phyloP scores from a whole-genome alignment of 2,329 filamentous ascomycete genomes.

The Arthrinium phaeospermum region DNA sequence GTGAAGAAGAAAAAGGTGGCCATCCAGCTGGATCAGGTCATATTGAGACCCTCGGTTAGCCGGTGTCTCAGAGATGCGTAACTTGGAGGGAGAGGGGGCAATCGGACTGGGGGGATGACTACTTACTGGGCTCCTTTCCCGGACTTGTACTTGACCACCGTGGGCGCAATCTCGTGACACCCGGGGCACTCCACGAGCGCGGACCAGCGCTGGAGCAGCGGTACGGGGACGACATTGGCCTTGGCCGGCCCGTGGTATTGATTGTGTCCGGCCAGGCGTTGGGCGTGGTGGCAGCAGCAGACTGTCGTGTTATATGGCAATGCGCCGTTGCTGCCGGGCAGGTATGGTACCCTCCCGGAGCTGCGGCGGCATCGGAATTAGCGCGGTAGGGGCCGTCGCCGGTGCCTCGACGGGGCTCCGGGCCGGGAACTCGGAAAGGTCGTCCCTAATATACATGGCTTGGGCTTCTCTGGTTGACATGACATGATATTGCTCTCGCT shows the following conservation, averaged over 20 bases:
- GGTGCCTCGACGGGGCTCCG: background rate
- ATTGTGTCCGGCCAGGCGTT: background rate
- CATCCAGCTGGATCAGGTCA: background rate
- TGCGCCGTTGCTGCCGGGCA: background rate
- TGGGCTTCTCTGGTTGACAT: constrained; percentile 1
- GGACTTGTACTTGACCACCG: background rate
- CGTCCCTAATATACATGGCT: background rate
- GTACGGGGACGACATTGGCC: constrained; percentile 1
- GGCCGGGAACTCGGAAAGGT: background rate
- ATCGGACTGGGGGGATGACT: too few relatives aligned
- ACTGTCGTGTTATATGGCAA: background rate
- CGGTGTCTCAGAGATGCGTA: background rate
- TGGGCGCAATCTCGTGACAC: background rate
- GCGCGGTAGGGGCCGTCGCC: background rate
- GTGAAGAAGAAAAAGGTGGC: constrained; percentile 16
- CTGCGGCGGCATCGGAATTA: background rate
- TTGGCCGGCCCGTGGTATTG: background rate
- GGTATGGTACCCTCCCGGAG: background rate
- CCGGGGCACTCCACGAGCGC: background rate
- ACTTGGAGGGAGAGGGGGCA: background rate
- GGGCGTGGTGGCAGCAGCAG: background rate
- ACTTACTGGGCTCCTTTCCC: constrained; percentile 14
- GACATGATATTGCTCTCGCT: background rate
- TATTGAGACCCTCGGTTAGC: too few relatives aligned
- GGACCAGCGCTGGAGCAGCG: constrained; percentile 2